Percentiles rank a stretch among this genome's conserved stretches.
Evolutionary conservation across 169 alveolate genomes (phyloP).

Genomic region (Plasmodium vivax): DNA sequence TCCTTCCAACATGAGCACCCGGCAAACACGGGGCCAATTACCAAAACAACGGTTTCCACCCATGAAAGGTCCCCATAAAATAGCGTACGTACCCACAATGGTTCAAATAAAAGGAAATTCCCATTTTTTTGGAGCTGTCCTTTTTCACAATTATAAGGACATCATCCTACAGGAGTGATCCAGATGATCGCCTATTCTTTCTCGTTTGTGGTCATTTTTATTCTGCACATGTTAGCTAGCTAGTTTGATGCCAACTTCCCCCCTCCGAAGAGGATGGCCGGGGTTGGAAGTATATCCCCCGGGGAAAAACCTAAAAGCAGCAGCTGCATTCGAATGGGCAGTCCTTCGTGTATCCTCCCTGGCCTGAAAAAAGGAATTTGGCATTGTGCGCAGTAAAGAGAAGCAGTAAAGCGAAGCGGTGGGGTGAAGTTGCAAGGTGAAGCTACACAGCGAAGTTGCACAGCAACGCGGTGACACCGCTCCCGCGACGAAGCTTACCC

Average conservation of each 20-base stretch:
- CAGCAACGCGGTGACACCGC: too few species aligned
- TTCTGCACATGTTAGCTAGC: background rate
- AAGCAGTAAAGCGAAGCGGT: background rate
- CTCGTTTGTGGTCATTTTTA: background rate
- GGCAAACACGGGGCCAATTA: background rate
- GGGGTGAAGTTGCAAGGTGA: too few species aligned
- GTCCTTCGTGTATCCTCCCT: constrained; percentile 83
- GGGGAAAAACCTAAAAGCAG: constrained; percentile 75
- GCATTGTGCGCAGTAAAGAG: background rate
- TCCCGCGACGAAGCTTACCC: constrained; percentile 50
- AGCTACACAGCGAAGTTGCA: too few species aligned
- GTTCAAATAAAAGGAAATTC: background rate
- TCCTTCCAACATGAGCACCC: background rate
- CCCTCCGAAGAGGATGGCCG: background rate
- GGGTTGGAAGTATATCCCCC: background rate
- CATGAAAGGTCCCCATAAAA: background rate
- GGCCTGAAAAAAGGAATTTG: constrained; percentile 58
- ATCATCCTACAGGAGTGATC: background rate
- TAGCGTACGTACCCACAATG: background rate
- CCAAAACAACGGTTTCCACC: background rate
- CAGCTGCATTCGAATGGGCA: constrained; percentile 86
- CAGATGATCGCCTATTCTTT: background rate
- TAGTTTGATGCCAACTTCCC: background rate
- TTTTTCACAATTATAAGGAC: background rate
- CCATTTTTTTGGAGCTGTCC: background rate